Percentiles rank a stretch among this genome's conserved stretches.
Conservation (phyloP, 495 filamentous ascomycete genomes). For the Amphirosellinia nigrospora region DNA sequence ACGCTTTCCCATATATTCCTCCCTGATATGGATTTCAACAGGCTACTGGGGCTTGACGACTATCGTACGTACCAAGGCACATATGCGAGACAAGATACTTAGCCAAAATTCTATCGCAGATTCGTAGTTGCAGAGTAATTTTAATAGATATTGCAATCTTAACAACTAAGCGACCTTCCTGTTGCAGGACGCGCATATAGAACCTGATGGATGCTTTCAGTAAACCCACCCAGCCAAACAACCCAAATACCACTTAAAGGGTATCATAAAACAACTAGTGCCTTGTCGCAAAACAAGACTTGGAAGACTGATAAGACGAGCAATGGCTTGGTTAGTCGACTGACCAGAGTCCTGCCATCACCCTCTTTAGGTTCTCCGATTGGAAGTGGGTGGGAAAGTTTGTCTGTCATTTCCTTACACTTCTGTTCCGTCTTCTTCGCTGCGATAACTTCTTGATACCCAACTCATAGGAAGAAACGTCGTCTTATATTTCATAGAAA, state of each 20-base stretch:
- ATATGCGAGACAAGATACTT: background rate
- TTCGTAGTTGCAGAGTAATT: background rate
- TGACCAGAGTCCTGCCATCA: background rate
- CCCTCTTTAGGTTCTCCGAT: background rate
- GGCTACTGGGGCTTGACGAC: background rate
- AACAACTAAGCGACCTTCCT: background rate
- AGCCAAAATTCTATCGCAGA: background rate
- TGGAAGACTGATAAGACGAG: background rate
- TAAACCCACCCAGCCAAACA: background rate
- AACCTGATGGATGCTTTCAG: background rate
- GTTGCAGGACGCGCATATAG: background rate
- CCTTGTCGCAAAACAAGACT: constrained; percentile 33
- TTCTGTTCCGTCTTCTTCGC: background rate
- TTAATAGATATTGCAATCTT: background rate
- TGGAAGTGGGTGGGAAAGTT: background rate
- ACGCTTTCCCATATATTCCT: no score
- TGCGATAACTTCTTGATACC: background rate
- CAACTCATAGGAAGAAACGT: background rate
- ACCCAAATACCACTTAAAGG: background rate
- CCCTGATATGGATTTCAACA: no score
- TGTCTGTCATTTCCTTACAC: background rate
- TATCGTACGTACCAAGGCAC: background rate
- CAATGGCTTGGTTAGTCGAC: background rate
- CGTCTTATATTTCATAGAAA: no score
- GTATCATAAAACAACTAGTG: constrained; percentile 28